Evolutionary conservation across 2,329 filamentous ascomycete species (phyloP).

Genomic region (Rutstroemia sp.): DNA sequence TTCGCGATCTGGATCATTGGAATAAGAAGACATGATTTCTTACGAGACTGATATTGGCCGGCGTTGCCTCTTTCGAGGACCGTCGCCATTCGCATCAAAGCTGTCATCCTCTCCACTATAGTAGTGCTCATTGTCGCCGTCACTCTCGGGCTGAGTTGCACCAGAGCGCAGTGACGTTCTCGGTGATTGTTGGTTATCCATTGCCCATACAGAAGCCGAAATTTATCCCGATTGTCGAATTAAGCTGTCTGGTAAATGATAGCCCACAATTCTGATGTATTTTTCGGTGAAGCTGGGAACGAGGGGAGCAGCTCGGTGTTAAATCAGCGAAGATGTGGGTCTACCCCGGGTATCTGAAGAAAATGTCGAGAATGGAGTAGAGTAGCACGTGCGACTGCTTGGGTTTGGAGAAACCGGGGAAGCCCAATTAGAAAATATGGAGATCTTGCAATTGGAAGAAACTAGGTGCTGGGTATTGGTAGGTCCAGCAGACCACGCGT

Average conservation of each 20-base stretch:
- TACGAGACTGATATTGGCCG: constrained; percentile 43
- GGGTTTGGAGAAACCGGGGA: too few species aligned
- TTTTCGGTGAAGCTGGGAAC: constrained; percentile 25
- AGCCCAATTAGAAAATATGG: too few species aligned
- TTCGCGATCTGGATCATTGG: constrained; percentile 13
- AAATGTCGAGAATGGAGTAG: too few species aligned
- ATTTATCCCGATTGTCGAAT: neutral
- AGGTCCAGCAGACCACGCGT: too few species aligned
- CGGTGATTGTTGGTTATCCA: constrained; percentile 28
- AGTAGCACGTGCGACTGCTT: too few species aligned
- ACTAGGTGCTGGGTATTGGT: too few species aligned
- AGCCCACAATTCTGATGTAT: constrained; percentile 4
- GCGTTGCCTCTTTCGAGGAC: constrained; percentile 38
- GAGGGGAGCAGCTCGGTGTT: constrained; percentile 14
- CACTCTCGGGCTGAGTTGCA: constrained; percentile 26
- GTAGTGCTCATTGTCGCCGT: constrained; percentile 24
- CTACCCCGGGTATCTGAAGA: too few species aligned
- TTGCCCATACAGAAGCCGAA: constrained; percentile 9
- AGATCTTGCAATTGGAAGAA: too few species aligned
- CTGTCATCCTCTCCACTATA: constrained; percentile 28
- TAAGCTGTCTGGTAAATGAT: neutral
- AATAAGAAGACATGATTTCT: constrained; percentile 26
- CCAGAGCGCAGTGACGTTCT: constrained; percentile 19
- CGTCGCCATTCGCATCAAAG: constrained; percentile 27
- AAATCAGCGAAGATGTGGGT: constrained; percentile 15